Percentiles rank a stretch among this genome's conserved stretches.
Evolutionary conservation across 1,284 basidiomycete species (phyloP).

Genomic region (Tilletiopsis washingtonensis): DNA sequence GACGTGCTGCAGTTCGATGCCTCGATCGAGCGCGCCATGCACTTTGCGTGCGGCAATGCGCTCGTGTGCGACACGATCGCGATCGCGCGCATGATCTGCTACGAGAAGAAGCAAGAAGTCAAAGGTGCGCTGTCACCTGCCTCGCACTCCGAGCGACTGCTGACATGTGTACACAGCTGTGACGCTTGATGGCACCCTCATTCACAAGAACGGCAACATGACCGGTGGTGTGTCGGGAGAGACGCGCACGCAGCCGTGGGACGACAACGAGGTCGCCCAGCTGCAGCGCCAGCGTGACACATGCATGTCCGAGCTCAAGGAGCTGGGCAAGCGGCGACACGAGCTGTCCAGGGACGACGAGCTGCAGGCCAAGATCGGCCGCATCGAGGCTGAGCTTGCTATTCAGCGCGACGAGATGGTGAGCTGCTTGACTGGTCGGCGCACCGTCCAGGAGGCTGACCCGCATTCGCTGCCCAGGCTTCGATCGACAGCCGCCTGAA

Average conservation of each 20-base stretch:
- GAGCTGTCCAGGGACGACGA: constrained; percentile 73
- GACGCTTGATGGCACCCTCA: constrained; percentile 89
- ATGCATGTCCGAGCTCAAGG: constrained; percentile 68
- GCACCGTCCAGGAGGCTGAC: too few species aligned
- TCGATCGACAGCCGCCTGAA: constrained; percentile 26
- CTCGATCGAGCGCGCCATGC: constrained; percentile 72
- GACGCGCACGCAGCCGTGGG: constrained; percentile 55
- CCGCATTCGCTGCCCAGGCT: too few species aligned
- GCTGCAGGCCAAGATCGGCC: constrained; percentile 65
- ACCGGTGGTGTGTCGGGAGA: constrained; percentile 75
- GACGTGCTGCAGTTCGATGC: constrained; percentile 60
- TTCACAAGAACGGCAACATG: constrained; percentile 94
- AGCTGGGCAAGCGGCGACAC: constrained; percentile 72
- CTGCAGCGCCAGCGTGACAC: constrained; percentile 59
- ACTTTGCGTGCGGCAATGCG: constrained; percentile 89
- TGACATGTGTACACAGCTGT: constrained; percentile 60
- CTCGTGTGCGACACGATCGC: constrained; percentile 92
- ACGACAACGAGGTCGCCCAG: constrained; percentile 86
- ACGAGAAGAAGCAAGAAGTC: constrained; percentile 87
- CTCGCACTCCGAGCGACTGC: neutral
- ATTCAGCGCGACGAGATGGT: constrained; percentile 74
- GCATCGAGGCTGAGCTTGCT: constrained; percentile 66
- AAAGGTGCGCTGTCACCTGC: constrained; percentile 55
- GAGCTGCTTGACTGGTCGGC: too few species aligned
- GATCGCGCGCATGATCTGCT: constrained; percentile 79